Percentiles rank a stretch among this genome's conserved stretches.
Evolutionary conservation across 2,329 filamentous ascomycete species (phyloP).

Genomic region (Aspergillus neoniger): DNA sequence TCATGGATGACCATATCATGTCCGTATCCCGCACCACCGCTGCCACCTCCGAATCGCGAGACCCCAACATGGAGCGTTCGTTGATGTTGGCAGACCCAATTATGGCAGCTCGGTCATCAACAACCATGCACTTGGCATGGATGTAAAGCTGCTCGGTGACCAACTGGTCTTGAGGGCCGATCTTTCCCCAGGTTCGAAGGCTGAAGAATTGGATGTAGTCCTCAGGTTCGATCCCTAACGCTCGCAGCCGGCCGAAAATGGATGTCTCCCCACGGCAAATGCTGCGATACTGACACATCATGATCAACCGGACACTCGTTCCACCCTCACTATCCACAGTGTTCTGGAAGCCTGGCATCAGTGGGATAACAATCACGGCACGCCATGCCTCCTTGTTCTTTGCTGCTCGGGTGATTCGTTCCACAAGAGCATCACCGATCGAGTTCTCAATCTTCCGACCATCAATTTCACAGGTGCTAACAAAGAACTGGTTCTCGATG

Average conservation of each 20-base stretch:
- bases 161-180: slow-evolving; percentile 76
- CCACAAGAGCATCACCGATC: slow-evolving; percentile 91
- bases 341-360: slow-evolving; percentile 99
- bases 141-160: slow-evolving; percentile 98
- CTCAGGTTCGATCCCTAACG: slow-evolving; percentile 82
- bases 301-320: slow-evolving; percentile 89
- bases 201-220: slow-evolving; percentile 97
- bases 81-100: slow-evolving; percentile 99
- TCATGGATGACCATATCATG: slow-evolving; percentile 91
- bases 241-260: slow-evolving; percentile 82
- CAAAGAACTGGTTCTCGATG: slow-evolving; percentile 98
- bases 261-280: slow-evolving; percentile 91
- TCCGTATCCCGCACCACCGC: slow-evolving; percentile 89
- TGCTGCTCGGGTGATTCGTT: slow-evolving; percentile 82
- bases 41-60: slow-evolving; percentile 87
- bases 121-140: slow-evolving; percentile 94
- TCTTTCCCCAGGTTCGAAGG: slow-evolving; percentile 86
- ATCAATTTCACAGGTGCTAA: slow-evolving; percentile 87
- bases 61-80: slow-evolving; percentile 91
- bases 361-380: slow-evolving; percentile 82
- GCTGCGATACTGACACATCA: slow-evolving; percentile 95
- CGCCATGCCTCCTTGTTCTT: slow-evolving; percentile 87
- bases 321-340: slow-evolving; percentile 93
- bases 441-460: slow-evolving; percentile 86
- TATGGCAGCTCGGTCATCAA: slow-evolving; percentile 87